phyloP scores from a whole-genome alignment of 2,329 filamentous ascomycete species.

The Aspergillus niger region DNA sequence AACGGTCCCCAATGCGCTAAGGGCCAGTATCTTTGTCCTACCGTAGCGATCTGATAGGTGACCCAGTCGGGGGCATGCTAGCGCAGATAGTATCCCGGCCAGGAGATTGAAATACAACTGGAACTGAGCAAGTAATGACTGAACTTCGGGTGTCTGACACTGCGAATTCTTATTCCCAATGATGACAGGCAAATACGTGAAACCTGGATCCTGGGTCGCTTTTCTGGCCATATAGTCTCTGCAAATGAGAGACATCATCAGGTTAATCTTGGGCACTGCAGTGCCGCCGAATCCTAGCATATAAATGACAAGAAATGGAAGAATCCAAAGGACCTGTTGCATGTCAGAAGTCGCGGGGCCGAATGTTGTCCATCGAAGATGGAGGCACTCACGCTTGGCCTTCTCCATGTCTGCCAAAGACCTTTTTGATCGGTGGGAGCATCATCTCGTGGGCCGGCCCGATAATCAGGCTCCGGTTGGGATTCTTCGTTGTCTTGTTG shows the following conservation, averaged over 20 bases:
- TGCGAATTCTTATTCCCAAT: conserved; percentile 72
- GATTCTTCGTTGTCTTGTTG: background rate
- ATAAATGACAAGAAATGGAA: conserved; percentile 78
- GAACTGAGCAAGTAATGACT: conserved; percentile 75
- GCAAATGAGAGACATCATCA: conserved; percentile 83
- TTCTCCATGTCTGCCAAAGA: conserved; percentile 42
- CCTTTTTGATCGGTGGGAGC: background rate
- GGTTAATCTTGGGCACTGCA: conserved; percentile 81
- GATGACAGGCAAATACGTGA: conserved; percentile 64
- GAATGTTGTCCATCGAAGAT: background rate
- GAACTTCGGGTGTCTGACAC: conserved; percentile 77
- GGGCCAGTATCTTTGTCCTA: conserved; percentile 70
- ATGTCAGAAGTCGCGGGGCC: conserved; percentile 11
- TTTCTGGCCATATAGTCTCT: conserved; percentile 75
- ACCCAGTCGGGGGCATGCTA: conserved; percentile 80
- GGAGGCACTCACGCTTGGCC: conserved; percentile 49
- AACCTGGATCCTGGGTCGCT: conserved; percentile 59
- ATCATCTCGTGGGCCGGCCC: background rate
- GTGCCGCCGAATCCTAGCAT: conserved; percentile 84
- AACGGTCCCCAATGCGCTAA: conserved; percentile 75
- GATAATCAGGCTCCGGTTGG: background rate
- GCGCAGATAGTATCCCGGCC: conserved; percentile 74
- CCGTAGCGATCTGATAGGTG: conserved; percentile 85
- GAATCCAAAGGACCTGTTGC: conserved; percentile 74
- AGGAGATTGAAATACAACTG: conserved; percentile 73